These are phyloP conservation scores for Blastocystis sp. DNA, from an alignment of 352 stramenopile species.

Conservation along the genomic window DNA sequence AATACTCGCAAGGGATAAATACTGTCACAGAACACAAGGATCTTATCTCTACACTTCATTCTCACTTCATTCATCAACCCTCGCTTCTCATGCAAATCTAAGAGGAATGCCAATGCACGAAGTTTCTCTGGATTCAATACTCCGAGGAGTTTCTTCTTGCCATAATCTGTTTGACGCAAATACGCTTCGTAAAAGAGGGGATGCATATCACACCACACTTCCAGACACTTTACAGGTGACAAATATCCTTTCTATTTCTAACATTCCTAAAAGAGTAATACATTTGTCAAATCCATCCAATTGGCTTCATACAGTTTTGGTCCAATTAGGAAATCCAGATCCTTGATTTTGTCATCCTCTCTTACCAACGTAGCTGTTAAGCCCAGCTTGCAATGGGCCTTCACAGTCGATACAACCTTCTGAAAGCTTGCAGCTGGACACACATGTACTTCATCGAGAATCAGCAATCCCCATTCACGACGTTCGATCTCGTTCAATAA, in stretches of 20 bases:
- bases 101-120: constrained; percentile 63
- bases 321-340: constrained; percentile 98
- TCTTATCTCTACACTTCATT: constrained; percentile 72
- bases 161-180: constrained; percentile 65
- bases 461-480: constrained; percentile 94
- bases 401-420: constrained; percentile 70
- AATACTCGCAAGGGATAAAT: constrained; percentile 75
- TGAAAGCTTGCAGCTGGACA: constrained; percentile 97
- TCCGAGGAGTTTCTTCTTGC: constrained; percentile 85
- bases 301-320: constrained; percentile 94
- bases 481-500: constrained; percentile 90
- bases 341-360: constrained; percentile 94
- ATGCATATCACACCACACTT: constrained; percentile 97
- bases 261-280: not conserved
- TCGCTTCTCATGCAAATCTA: constrained; percentile 49
- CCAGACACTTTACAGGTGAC: constrained; percentile 91
- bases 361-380: constrained; percentile 95
- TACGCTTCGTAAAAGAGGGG: constrained; percentile 91
- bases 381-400: constrained; percentile 87
- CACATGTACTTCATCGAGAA: constrained; percentile 92
- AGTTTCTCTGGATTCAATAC: constrained; percentile 98
- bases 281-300: constrained; percentile 95
- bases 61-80: constrained; percentile 68
- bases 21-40: constrained; percentile 75
- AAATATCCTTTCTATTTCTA: constrained; percentile 74